Base-by-base conservation (phyloP, 805 yeast species). In the Barnettozyma pratensis region DNA sequence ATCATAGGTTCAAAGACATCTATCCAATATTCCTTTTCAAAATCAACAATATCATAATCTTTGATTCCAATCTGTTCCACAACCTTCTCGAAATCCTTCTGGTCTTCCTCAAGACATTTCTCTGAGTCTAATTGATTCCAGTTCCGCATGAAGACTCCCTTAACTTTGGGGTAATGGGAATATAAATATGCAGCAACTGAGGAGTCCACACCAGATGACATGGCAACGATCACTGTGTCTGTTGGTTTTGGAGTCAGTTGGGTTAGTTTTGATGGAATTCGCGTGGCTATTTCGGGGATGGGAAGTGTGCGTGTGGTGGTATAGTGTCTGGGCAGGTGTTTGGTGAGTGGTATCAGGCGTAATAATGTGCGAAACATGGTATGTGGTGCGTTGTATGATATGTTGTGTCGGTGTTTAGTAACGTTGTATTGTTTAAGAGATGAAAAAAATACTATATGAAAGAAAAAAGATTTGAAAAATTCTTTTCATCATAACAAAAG, bases 141-240 rank as follows among this genome's bases (percentile, higher is more conserved):
- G 68, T 94, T 94, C 38, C 89, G 86, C 98, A 94, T 94, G 66
- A 87, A 92, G 2, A 94, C 74, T 0, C 97, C 99, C 41, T 74
- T 66, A 2, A 87, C 94, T 41, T 85, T 79, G 55, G 75, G 79
- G 34, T 69, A 61, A n/a, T 71, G 66, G 6, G 31, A 28, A 55
- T 74, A 81, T 51, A 87, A 48, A 0, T 86, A 81, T 0, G 98
- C 97, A 3, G 86, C 79, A 1, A 91, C 89, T 1, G 97, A 85
- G 0, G 97, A 91, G 65, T 94, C 99, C 1, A 94, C 98, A 0
- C 99, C 99, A 0, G 96, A 87, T 1, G 97, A 88, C 96, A 94
- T 87, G 7, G 98, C 97, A 5, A 94, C 80, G 25, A 86, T 69
- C 26, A 92, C 77, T 46, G 75, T 79, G 57, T 87, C 96, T 32